These are phyloP conservation scores for Wickerhamiella bombiphila DNA, from an alignment of 805 yeast species.

Conservation along the genomic window DNA sequence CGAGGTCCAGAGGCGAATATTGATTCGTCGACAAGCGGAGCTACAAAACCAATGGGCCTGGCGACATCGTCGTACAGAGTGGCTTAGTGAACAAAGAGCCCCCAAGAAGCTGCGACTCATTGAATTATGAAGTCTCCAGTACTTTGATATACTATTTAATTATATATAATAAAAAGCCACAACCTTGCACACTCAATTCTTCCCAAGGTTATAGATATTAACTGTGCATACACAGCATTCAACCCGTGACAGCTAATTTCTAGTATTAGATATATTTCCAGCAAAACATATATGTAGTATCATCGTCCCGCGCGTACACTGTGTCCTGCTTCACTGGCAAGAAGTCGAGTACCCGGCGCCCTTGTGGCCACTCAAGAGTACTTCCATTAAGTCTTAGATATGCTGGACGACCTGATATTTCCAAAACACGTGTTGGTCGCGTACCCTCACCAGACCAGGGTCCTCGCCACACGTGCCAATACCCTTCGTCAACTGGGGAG, in stretches of 20 bases:
- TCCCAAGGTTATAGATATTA: too few relatives aligned
- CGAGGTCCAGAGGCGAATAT: constrained; percentile 15
- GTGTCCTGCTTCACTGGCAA: constrained; percentile 7
- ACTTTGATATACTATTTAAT: too few relatives aligned
- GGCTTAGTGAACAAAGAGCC: too few relatives aligned
- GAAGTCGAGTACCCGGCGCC: constrained; percentile 2
- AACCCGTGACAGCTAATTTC: too few relatives aligned
- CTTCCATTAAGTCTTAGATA: constrained; percentile 2
- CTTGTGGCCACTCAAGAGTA: background rate
- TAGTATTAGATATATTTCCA: too few relatives aligned
- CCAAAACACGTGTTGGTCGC: constrained; percentile 14
- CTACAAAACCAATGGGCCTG: constrained; percentile 10
- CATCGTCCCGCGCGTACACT: constrained; percentile 12
- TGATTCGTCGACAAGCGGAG: constrained; percentile 8
- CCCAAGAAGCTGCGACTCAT: too few relatives aligned
- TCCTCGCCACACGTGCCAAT: constrained; percentile 14
- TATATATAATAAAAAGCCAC: too few relatives aligned
- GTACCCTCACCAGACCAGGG: constrained; percentile 9
- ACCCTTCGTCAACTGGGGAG: constrained; percentile 2
- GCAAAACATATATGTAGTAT: constrained; percentile 15
- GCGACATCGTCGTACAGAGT: constrained; percentile 4
- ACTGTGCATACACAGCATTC: too few relatives aligned
- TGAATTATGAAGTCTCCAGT: too few relatives aligned
- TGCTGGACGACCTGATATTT: constrained; percentile 12
- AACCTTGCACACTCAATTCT: too few relatives aligned